phyloP scores from a whole-genome alignment of 257 asterid genomes.

The Solanum arcanum region DNA sequence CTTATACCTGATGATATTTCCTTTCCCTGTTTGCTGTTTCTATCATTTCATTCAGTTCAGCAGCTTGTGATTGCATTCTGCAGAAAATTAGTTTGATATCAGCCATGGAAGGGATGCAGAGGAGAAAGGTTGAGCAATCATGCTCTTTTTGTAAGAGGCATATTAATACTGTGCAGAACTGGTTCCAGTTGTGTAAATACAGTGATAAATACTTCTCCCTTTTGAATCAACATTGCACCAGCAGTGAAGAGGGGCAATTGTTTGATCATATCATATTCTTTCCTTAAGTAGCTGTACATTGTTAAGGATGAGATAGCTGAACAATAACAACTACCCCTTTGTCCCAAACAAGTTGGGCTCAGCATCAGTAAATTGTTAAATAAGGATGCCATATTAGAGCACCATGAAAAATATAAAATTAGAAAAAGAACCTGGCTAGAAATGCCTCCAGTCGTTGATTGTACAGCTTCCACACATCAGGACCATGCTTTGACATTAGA shows the following conservation, averaged over 20 bases:
- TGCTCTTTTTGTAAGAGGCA: neutral
- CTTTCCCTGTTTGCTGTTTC: slow-evolving; percentile 93
- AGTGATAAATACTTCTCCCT: neutral
- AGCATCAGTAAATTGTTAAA: neutral
- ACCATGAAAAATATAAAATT: neutral
- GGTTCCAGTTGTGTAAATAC: neutral
- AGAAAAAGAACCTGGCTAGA: slow-evolving; percentile 48
- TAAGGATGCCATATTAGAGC: neutral
- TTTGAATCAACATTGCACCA: neutral
- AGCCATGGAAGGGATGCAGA: neutral
- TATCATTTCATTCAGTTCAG: slow-evolving; percentile 54
- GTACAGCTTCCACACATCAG: slow-evolving; percentile 86
- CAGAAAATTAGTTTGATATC: slow-evolving; percentile 1
- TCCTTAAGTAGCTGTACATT: neutral
- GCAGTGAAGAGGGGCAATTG: neutral
- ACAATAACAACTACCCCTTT: neutral
- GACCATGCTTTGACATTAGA: slow-evolving; percentile 81
- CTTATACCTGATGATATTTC: slow-evolving; percentile 89
- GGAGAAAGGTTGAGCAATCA: neutral
- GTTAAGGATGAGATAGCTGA: neutral
- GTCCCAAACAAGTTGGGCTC: neutral
- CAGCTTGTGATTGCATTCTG: slow-evolving; percentile 72
- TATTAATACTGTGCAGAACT: neutral
- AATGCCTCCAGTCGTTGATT: slow-evolving; percentile 76
- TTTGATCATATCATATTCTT: neutral